These are phyloP conservation scores for Tulasnella sp. DNA, from an alignment of 768 basidiomycete species.

Conservation along the genomic window DNA sequence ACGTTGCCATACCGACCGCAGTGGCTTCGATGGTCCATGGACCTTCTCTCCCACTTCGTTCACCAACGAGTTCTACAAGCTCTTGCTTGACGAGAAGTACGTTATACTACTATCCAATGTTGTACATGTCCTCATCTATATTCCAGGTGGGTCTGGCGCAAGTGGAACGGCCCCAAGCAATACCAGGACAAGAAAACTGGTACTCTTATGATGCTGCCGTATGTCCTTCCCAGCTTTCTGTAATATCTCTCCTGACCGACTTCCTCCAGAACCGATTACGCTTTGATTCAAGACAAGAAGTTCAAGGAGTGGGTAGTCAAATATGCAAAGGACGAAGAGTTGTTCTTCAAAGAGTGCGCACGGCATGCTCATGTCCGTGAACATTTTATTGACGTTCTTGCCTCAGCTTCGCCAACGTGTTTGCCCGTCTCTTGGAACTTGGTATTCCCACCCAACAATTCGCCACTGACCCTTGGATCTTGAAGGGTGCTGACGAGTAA, in stretches of 20 bases:
- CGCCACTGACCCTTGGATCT: slow-evolving; percentile 58
- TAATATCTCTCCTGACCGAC: slow-evolving; percentile 8
- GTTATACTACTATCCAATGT: slow-evolving; percentile 12
- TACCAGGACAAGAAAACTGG: slow-evolving; percentile 84
- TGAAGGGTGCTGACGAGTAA: slow-evolving; percentile 43
- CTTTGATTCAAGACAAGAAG: slow-evolving; percentile 75
- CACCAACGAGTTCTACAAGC: slow-evolving; percentile 75
- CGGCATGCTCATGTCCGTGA: background rate
- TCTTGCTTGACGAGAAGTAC: slow-evolving; percentile 77
- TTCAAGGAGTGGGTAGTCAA: slow-evolving; percentile 83
- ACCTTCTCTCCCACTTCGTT: slow-evolving; percentile 85
- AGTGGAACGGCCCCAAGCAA: slow-evolving; percentile 91
- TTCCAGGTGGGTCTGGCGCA: slow-evolving; percentile 75
- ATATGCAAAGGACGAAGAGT: slow-evolving; percentile 71
- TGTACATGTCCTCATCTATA: background rate
- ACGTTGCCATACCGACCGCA: slow-evolving; percentile 81
- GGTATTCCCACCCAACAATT: slow-evolving; percentile 82
- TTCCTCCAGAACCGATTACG: slow-evolving; percentile 64
- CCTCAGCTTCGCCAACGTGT: slow-evolving; percentile 65
- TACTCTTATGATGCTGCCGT: slow-evolving; percentile 93
- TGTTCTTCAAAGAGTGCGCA: slow-evolving; percentile 90
- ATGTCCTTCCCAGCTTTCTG: slow-evolving; percentile 25
- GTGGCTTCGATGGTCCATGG: slow-evolving; percentile 86
- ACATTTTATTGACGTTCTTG: background rate
- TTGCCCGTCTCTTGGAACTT: slow-evolving; percentile 76